Evolutionary conservation across 306 rosid genomes (phyloP).

Genomic region (Rosa rugosa): DNA sequence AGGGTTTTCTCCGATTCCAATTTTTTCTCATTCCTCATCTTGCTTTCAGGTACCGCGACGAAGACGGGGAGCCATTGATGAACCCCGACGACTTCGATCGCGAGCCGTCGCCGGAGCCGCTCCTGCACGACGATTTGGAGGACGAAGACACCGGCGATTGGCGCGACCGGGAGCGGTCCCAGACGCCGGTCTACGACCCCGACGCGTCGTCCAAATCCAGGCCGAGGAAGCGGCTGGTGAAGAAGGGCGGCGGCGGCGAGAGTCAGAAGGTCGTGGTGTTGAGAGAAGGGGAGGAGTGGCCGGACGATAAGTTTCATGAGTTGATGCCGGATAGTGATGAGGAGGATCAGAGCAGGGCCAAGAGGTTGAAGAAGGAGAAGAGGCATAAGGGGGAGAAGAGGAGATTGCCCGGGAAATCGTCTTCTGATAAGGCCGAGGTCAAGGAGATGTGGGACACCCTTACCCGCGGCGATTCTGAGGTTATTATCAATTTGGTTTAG

Average conservation of each 20-base stretch:
- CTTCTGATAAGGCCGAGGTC: constrained; percentile 74
- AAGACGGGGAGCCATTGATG: constrained; percentile 96
- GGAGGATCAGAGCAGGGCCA: constrained; percentile 48
- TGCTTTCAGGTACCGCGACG: constrained; percentile 71
- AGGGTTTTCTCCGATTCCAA: constrained; percentile 26
- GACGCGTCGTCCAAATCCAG: constrained; percentile 51
- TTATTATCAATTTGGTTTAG: constrained; percentile 8
- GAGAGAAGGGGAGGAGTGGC: not conserved
- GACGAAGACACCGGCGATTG: constrained; percentile 48
- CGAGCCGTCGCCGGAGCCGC: constrained; percentile 70
- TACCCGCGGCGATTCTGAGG: constrained; percentile 92
- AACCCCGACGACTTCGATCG: constrained; percentile 70
- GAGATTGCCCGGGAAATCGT: constrained; percentile 53
- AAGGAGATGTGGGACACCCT: constrained; percentile 97
- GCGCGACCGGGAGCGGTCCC: constrained; percentile 61
- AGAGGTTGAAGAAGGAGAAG: constrained; percentile 66
- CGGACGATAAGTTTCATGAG: constrained; percentile 5
- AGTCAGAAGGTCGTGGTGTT: not conserved
- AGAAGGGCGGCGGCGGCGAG: constrained; percentile 48
- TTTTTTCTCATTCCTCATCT: not conserved
- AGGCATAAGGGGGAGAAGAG: constrained; percentile 67
- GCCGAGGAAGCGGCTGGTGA: constrained; percentile 87
- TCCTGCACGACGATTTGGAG: constrained; percentile 50
- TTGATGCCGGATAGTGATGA: constrained; percentile 49
- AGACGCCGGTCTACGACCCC: constrained; percentile 73